A percentile compares a stretch with the other conserved stretches of the same genome.
These are phyloP conservation scores for Salix exigua DNA, from an alignment of 345 rosid species.

Conservation along the genomic window DNA sequence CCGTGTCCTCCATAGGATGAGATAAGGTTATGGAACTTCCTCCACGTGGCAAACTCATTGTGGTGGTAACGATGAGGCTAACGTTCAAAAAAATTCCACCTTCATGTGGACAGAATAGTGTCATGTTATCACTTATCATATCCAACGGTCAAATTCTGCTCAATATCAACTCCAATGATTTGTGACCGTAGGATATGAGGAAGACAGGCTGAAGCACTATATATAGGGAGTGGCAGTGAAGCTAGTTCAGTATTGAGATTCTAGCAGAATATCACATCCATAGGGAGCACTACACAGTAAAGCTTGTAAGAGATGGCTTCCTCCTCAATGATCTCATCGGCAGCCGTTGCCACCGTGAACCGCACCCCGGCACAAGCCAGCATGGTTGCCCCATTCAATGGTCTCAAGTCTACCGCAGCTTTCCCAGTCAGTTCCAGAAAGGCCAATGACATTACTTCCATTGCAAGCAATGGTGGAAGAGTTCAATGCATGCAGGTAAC, in stretches of 20 bases:
- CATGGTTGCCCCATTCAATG: conserved; percentile 47
- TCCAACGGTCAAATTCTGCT: conserved; percentile 33
- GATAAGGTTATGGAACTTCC: conserved; percentile 20
- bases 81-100: background rate
- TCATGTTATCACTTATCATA: conserved; percentile 7
- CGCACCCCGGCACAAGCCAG: conserved; percentile 39
- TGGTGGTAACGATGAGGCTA: conserved; percentile 30
- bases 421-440: conserved; percentile 40
- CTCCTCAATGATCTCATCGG: conserved; percentile 50
- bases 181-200: conserved; percentile 28
- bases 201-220: conserved; percentile 24
- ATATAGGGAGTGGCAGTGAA: conserved; percentile 19
- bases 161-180: conserved; percentile 10
- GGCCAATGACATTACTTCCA: conserved; percentile 43
- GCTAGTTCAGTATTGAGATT: background rate
- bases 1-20: conserved; percentile 12
- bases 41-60: conserved; percentile 29
- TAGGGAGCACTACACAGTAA: background rate
- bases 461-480: conserved; percentile 46
- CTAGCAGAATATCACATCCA: background rate
- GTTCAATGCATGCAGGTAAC: conserved; percentile 49
- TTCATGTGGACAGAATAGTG: conserved; percentile 13
- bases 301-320: conserved; percentile 42
- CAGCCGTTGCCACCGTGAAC: conserved; percentile 37
- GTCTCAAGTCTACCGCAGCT: conserved; percentile 38